Base-by-base conservation (phyloP, 192 early-diverging fungal genomes). In the Coemansia sp. region DNA sequence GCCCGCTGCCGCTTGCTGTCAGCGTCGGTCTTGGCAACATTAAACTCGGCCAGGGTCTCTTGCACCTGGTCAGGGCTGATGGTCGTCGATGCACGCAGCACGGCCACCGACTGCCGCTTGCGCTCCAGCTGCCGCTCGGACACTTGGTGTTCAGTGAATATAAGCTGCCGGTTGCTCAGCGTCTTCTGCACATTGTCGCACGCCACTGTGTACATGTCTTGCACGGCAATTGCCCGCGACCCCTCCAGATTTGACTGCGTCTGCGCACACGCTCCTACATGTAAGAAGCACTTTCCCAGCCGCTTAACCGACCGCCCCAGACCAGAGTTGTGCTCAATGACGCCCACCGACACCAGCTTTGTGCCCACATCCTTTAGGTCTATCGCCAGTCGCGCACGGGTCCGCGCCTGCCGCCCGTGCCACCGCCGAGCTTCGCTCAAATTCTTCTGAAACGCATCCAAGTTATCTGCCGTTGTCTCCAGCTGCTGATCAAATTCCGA, bases 111-210 rank as follows among this genome's bases (percentile, higher is more conserved):
- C 69, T 84, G 82, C 19, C 71, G 59, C 66, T 78, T 76, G 59
- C 78, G 76, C 65, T 80, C 78, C 38, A 80, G 61, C 67, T 80
- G 77, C 5, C 75, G 73, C 62, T 72, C 66, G 1, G 75, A 67
- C 10, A 75, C 74, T 56, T 84, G 76, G 61, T 77, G 74, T 51
- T 84, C 82, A 14, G 67, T 75, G 50, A 81, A 81, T 15, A 84
- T 81, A 5, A 72, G 52, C 69, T 81, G 74, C 27, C 82, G 71
- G 49, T 62, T 72, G 62, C 57, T 58, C 67, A 84, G 51, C 23
- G 72, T 70, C 53, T 63, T 64, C 59, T 81, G 77, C 60, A 84
- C 74, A 27, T 74, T 65, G 32, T 68, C 72, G 64, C 78, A 70
- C 0, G 75, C 59, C 5, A 61, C 32, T 2, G 64, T 60, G 21